phyloP scores from a whole-genome alignment of 2,329 filamentous ascomycete species.

The Trematosphaeria pertusa region DNA sequence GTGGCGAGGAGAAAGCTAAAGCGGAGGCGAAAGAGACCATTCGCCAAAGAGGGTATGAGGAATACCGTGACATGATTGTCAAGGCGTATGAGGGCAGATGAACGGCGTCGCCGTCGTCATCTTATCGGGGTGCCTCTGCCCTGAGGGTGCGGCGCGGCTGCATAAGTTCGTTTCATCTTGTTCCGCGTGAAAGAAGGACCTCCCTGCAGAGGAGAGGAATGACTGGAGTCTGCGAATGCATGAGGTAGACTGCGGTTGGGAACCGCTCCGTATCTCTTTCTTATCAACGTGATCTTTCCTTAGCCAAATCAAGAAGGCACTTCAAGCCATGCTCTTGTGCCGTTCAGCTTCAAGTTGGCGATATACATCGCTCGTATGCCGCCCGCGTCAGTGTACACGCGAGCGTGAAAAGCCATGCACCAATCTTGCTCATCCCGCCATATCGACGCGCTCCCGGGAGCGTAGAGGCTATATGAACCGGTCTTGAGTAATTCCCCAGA shows the following conservation, averaged over 20 bases:
- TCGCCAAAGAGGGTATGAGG: not conserved
- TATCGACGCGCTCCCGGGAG: conserved; percentile 16
- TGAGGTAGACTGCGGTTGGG: too few species aligned
- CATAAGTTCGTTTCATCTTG: too few species aligned
- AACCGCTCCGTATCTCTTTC: too few species aligned
- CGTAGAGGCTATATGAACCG: conserved; percentile 6
- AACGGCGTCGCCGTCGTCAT: too few species aligned
- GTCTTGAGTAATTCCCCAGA: conserved; percentile 7
- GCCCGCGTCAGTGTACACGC: conserved; percentile 10
- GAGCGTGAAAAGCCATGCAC: conserved; percentile 17
- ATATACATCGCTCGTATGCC: conserved; percentile 11
- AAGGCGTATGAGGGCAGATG: not conserved
- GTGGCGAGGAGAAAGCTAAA: not conserved
- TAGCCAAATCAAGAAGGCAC: not conserved
- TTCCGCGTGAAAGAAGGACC: too few species aligned
- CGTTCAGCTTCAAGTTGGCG: conserved; percentile 8
- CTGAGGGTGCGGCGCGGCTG: too few species aligned
- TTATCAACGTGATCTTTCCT: not conserved
- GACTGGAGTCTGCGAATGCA: too few species aligned
- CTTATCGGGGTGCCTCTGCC: too few species aligned
- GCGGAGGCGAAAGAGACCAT: not conserved
- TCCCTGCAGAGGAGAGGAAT: too few species aligned
- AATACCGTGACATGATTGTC: not conserved
- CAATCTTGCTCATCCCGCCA: conserved; percentile 3
- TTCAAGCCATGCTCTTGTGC: conserved; percentile 4